Conservation (phyloP, 306 rosid species). For the Boehmeria nivea region DNA sequence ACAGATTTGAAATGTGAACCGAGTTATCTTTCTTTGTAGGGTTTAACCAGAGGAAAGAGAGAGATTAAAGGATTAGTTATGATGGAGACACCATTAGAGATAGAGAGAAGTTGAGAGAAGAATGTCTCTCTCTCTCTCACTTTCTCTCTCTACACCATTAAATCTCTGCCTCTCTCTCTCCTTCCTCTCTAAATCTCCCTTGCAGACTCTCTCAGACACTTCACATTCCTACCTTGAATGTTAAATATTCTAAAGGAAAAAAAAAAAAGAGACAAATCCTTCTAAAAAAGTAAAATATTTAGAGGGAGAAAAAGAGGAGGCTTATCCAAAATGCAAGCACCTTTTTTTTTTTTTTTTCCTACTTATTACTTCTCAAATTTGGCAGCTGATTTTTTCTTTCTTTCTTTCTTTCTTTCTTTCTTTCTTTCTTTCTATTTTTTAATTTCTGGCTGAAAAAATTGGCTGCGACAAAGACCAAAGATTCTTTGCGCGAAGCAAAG, state of each 20-base stretch:
- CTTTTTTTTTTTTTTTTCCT: conserved; percentile 3
- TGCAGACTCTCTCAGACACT: too few relatives aligned
- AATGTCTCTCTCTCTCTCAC: neutral
- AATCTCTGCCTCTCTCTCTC: neutral
- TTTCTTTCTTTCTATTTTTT: too few relatives aligned
- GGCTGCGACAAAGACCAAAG: conserved; percentile 26
- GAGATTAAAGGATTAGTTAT: neutral
- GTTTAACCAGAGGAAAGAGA: conserved; percentile 12
- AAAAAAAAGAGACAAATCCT: conserved; percentile 11
- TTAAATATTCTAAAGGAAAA: conserved; percentile 22
- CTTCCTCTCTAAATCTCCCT: conserved; percentile 25
- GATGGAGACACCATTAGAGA: conserved; percentile 2
- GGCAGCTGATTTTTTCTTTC: neutral
- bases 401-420: too few relatives aligned
- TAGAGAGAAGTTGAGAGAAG: conserved; percentile 9
- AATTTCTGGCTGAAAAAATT: neutral
- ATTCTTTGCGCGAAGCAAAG: conserved; percentile 46
- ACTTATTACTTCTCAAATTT: neutral
- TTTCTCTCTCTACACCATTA: too few relatives aligned
- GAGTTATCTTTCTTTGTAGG: conserved; percentile 7
- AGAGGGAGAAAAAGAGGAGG: neutral
- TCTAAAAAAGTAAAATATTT: neutral
- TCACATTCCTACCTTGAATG: conserved; percentile 56
- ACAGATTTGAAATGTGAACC: conserved; percentile 10
- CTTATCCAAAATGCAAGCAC: conserved; percentile 27